phyloP scores from a whole-genome alignment of 225 moss, liverwort and hornwort genomes.

The Antitrichia curtipendula region DNA sequence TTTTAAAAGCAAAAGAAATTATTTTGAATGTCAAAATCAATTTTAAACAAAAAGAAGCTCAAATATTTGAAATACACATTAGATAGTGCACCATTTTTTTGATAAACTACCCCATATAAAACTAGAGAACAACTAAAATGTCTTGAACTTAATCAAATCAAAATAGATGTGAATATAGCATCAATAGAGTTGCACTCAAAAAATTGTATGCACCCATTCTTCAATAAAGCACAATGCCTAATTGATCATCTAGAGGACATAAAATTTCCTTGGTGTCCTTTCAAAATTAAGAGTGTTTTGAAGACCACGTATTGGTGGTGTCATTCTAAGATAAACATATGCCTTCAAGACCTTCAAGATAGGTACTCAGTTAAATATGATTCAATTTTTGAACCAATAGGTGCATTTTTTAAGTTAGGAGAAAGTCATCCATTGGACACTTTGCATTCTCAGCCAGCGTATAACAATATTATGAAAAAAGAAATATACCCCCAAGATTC shows the following conservation, averaged over 20 bases:
- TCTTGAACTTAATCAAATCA: not conserved
- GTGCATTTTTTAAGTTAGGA: accelerated
- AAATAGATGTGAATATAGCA: not conserved
- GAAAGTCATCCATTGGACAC: too few species aligned
- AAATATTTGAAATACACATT: not conserved
- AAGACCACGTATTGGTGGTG: too few species aligned
- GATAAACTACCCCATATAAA: not conserved
- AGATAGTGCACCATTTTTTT: not conserved
- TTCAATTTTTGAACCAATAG: not conserved
- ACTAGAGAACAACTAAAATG: accelerated
- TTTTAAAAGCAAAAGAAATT: accelerated
- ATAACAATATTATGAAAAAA: not conserved
- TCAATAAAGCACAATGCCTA: not conserved
- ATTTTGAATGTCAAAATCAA: not conserved
- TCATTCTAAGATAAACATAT: too few species aligned
- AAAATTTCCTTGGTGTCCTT: not conserved
- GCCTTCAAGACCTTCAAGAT: too few species aligned
- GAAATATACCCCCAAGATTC: not conserved
- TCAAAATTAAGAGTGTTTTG: not conserved
- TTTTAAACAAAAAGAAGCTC: accelerated
- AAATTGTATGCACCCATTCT: not conserved
- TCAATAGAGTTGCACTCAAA: accelerated
- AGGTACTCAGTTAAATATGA: not conserved
- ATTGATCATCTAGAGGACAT: accelerated
- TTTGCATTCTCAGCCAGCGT: not conserved